phyloP scores from a whole-genome alignment of 257 asterid species.

The Fraxinus pennsylvanica region DNA sequence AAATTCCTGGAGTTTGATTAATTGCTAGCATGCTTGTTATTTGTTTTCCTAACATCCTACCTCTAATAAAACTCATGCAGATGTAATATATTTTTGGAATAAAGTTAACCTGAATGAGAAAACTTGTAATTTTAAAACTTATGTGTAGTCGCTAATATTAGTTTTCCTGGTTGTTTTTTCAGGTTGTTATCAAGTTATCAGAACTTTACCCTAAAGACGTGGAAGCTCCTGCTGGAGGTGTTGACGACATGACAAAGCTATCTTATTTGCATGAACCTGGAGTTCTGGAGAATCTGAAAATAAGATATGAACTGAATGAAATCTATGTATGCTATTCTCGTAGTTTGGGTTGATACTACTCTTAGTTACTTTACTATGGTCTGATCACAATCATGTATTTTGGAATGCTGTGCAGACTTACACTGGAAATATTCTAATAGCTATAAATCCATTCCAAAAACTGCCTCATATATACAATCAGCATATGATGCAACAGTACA shows the following conservation, averaged over 20 bases:
- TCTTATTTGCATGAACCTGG: conserved; percentile 98
- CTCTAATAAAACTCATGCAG: not conserved
- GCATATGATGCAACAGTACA: conserved; percentile 98
- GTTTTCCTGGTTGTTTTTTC: conserved; percentile 24
- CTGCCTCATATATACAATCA: conserved; percentile 78
- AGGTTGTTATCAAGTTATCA: conserved; percentile 75
- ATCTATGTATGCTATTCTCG: conserved; percentile 60
- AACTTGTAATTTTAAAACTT: not conserved
- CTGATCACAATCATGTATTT: conserved; percentile 32
- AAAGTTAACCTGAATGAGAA: not conserved
- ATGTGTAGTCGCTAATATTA: not conserved
- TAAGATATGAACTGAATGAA: conserved; percentile 94
- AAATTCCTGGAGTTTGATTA: conserved; percentile 6
- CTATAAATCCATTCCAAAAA: conserved; percentile 97
- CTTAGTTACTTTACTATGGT: conserved; percentile 24
- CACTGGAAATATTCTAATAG: conserved; percentile 95
- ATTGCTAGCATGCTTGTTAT: not conserved
- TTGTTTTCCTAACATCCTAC: not conserved
- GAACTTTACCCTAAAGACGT: conserved; percentile 81
- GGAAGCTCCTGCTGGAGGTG: conserved; percentile 97
- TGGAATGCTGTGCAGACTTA: conserved; percentile 69
- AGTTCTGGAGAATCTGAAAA: conserved; percentile 79
- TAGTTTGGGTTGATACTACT: conserved; percentile 21
- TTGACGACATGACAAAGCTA: conserved; percentile 98
- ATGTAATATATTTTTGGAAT: not conserved